Evolutionary conservation across 495 filamentous ascomycete species (phyloP).

Genomic region (Talaromyces borbonicus): DNA sequence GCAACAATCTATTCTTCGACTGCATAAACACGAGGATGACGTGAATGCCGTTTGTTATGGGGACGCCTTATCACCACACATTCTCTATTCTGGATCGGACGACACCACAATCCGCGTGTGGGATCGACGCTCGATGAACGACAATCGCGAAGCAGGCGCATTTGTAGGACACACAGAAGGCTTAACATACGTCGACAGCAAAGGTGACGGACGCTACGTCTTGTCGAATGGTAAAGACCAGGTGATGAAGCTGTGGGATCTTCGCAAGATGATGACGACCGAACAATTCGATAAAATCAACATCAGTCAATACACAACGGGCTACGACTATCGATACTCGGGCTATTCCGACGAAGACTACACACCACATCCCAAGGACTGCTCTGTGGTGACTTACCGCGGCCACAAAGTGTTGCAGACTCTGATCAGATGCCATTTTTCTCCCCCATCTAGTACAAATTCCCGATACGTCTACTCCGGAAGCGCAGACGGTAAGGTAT

Average conservation of each 20-base stretch:
- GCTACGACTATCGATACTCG: slow-evolving; percentile 81
- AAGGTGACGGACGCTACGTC: slow-evolving; percentile 91
- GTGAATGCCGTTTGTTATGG: slow-evolving; percentile 98
- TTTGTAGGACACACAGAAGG: slow-evolving; percentile 94
- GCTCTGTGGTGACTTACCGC: slow-evolving; percentile 84
- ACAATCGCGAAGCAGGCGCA: slow-evolving; percentile 77
- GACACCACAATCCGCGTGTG: slow-evolving; percentile 68
- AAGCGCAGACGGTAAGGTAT: slow-evolving; percentile 77
- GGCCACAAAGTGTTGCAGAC: slow-evolving; percentile 84
- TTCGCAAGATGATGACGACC: slow-evolving; percentile 71
- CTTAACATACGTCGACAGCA: slow-evolving; percentile 90
- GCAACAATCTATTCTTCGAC: slow-evolving; percentile 57
- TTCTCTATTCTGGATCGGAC: slow-evolving; percentile 93
- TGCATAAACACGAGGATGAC: slow-evolving; percentile 73
- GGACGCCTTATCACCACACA: slow-evolving; percentile 80
- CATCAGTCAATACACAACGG: slow-evolving; percentile 46
- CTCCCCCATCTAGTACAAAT: slow-evolving; percentile 77
- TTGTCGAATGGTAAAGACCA: slow-evolving; percentile 94
- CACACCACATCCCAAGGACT: slow-evolving; percentile 73
- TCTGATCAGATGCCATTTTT: slow-evolving; percentile 92
- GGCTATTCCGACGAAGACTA: slow-evolving; percentile 59
- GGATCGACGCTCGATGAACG: slow-evolving; percentile 86
- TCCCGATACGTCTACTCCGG: slow-evolving; percentile 90
- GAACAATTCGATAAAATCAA: slow-evolving; percentile 48
- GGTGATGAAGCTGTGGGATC: slow-evolving; percentile 95